These are phyloP conservation scores for Physcia stellaris DNA, from an alignment of 495 filamentous ascomycete species.

Conservation along the genomic window DNA sequence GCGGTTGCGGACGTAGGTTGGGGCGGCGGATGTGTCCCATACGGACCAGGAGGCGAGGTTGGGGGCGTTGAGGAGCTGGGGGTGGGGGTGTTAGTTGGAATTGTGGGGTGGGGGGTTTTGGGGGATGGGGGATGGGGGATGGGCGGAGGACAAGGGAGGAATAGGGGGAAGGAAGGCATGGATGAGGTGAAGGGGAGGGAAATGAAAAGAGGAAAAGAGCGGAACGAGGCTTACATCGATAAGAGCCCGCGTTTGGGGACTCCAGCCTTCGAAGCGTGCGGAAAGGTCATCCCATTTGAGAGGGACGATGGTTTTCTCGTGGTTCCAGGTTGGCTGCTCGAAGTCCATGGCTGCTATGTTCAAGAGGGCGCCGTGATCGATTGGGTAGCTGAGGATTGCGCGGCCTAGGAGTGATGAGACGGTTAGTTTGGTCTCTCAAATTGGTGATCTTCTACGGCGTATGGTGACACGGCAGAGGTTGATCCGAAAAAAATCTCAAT, in stretches of 20 bases:
- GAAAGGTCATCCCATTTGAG: background rate
- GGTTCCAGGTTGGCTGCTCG: constrained; percentile 9
- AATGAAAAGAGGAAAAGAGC: no score
- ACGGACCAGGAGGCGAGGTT: constrained; percentile 1
- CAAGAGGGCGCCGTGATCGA: constrained; percentile 27
- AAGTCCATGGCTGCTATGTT: constrained; percentile 24
- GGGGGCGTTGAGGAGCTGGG: constrained; percentile 2
- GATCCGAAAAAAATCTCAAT: background rate
- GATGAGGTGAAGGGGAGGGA: no score
- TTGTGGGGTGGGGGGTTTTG: no score
- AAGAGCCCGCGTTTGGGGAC: background rate
- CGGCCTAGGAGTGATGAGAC: no score
- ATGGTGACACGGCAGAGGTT: background rate
- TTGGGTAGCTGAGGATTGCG: constrained; percentile 29
- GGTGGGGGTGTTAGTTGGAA: no score
- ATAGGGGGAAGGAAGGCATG: no score
- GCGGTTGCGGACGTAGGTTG: constrained; percentile 18
- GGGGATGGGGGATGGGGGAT: no score
- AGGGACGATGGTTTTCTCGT: background rate
- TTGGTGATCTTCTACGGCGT: no score
- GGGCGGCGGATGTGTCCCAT: background rate
- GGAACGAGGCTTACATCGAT: background rate
- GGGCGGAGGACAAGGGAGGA: no score
- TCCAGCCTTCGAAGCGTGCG: background rate
- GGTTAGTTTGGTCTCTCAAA: background rate